A percentile compares a stretch with the other conserved stretches of the same genome.
Evolutionary conservation across 2,329 filamentous ascomycete species (phyloP).

Genomic region (Paecilomyces variotii): DNA sequence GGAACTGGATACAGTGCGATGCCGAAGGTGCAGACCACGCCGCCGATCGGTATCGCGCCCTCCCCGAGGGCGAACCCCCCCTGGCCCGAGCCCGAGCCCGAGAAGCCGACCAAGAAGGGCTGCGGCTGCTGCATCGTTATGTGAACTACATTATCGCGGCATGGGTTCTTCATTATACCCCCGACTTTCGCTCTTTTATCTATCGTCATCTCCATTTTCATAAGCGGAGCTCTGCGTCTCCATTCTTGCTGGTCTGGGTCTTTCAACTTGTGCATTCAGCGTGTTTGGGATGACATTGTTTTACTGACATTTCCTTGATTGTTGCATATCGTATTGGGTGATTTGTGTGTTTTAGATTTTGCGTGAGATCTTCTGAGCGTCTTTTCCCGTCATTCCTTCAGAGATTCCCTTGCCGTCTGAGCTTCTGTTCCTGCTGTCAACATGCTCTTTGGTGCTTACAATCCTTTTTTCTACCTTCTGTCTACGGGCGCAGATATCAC

Average conservation of each 20-base stretch:
- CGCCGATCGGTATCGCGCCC: conserved; percentile 25
- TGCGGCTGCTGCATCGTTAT: conserved; percentile 69
- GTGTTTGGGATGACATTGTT: not conserved
- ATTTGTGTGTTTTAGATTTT: not conserved
- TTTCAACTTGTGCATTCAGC: not conserved
- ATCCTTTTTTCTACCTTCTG: not conserved
- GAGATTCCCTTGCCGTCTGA: conserved; percentile 2
- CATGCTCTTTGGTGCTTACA: not conserved
- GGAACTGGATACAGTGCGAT: conserved; percentile 44
- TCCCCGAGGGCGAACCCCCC: conserved; percentile 36
- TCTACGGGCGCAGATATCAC: not conserved
- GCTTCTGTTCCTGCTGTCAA: not conserved
- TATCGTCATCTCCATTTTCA: not conserved
- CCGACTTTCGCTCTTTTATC: not conserved
- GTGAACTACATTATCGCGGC: conserved; percentile 39
- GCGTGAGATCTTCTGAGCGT: not conserved
- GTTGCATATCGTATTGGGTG: not conserved
- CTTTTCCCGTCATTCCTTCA: conserved; percentile 2
- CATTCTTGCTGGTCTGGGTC: not conserved
- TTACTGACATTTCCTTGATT: not conserved
- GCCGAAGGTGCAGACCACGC: conserved; percentile 37
- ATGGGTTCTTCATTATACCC: conserved; percentile 6
- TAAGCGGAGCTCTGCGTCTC: not conserved
- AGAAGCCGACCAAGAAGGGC: conserved; percentile 43
- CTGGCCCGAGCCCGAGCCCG: conserved; percentile 46